Evolutionary conservation across 2,329 filamentous ascomycete genomes (phyloP).

Genomic region (Aspergillus pseudotamarii): DNA sequence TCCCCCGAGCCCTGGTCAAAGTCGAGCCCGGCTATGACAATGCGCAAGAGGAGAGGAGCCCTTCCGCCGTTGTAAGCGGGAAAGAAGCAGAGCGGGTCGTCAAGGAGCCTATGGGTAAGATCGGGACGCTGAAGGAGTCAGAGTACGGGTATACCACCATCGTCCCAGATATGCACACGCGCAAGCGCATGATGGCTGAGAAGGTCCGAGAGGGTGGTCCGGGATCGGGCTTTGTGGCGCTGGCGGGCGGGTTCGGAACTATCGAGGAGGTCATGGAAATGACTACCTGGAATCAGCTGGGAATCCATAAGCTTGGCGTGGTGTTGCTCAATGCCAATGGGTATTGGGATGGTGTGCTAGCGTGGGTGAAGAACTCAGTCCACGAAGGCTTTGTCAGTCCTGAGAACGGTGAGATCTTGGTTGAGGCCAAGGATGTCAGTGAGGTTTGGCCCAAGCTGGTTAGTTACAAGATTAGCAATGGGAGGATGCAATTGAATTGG

Average conservation of each 20-base stretch:
- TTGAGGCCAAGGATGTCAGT: constrained; percentile 71
- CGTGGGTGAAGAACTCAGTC: constrained; percentile 78
- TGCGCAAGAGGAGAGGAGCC: constrained; percentile 16
- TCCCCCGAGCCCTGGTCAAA: constrained; percentile 79
- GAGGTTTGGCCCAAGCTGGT: constrained; percentile 57
- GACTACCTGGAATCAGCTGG: constrained; percentile 91
- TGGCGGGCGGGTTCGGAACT: constrained; percentile 90
- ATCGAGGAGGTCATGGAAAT: constrained; percentile 97
- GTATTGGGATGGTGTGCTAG: constrained; percentile 85
- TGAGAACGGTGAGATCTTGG: constrained; percentile 74
- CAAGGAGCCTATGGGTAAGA: constrained; percentile 49
- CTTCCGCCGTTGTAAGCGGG: constrained; percentile 45
- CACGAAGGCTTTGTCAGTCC: constrained; percentile 74
- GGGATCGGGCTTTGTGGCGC: constrained; percentile 84
- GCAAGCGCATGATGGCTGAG: constrained; percentile 90
- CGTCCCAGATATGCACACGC: constrained; percentile 93
- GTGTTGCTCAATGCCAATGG: constrained; percentile 84
- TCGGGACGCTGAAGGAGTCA: constrained; percentile 35
- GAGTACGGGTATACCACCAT: constrained; percentile 82
- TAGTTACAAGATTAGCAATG: not conserved
- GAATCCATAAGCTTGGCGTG: constrained; percentile 81
- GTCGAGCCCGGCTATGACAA: constrained; percentile 59
- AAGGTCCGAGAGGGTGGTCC: constrained; percentile 82
- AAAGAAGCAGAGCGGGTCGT: constrained; percentile 58
- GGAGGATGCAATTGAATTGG: constrained; percentile 4